A percentile compares a stretch with the other conserved stretches of the same genome.
phyloP scores from a whole-genome alignment of 345 rosid species.

The Moricandia moricandioides region DNA sequence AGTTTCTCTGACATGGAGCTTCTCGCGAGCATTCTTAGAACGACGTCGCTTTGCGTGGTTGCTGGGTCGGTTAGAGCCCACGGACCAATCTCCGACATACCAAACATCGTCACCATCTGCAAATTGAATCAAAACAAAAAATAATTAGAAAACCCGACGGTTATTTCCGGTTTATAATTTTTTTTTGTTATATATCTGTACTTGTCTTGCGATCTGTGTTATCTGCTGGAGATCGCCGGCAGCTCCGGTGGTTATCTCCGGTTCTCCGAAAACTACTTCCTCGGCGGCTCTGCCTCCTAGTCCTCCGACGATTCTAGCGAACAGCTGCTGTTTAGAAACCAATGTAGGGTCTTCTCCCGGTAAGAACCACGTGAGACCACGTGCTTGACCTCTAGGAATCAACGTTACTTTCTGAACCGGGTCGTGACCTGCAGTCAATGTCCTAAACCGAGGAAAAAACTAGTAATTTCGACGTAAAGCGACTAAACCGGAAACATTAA shows the following conservation, averaged over 20 bases:
- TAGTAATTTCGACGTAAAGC: not conserved
- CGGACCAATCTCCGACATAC: conserved; percentile 79
- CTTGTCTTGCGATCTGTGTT: conserved; percentile 72
- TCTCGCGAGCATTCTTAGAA: conserved; percentile 64
- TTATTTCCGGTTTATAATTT: not conserved
- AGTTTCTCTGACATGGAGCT: conserved; percentile 69
- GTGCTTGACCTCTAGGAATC: conserved; percentile 75
- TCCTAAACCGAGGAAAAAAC: conserved; percentile 33
- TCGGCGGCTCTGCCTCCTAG: conserved; percentile 78
- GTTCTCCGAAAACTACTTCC: conserved; percentile 67
- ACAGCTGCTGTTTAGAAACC: conserved; percentile 57
- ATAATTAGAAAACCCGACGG: not conserved
- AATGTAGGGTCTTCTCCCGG: conserved; percentile 60
- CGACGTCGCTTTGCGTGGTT: conserved; percentile 50
- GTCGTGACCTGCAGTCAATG: conserved; percentile 67
- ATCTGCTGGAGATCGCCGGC: conserved; percentile 67
- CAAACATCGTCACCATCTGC: conserved; percentile 77
- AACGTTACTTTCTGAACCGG: conserved; percentile 69
- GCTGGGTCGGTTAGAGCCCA: conserved; percentile 61
- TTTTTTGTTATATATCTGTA: not conserved
- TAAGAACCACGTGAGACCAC: conserved; percentile 78
- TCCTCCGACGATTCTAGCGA: conserved; percentile 70
- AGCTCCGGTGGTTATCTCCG: conserved; percentile 70
- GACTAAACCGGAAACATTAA: not conserved
- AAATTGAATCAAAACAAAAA: not conserved